Conservation (phyloP, 768 basidiomycete species). For the Boletus sp. region DNA sequence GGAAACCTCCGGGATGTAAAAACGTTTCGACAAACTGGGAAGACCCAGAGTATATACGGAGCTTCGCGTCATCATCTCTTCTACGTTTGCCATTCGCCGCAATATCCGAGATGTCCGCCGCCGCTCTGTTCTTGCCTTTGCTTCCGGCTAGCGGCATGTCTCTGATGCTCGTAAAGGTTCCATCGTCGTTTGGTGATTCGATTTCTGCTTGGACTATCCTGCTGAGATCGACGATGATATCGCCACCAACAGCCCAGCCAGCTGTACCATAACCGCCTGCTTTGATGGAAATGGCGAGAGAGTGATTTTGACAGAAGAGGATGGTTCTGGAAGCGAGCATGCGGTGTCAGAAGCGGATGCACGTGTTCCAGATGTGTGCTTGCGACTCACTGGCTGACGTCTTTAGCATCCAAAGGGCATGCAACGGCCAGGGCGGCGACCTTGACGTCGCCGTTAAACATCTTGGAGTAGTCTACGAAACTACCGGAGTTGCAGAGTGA, state of each 20-base stretch:
- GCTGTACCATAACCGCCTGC: constrained; percentile 91
- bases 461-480: constrained; percentile 34
- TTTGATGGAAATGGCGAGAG: constrained; percentile 75
- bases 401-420: constrained; percentile 73
- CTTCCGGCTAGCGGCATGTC: constrained; percentile 50
- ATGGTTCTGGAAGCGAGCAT: constrained; percentile 47
- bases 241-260: constrained; percentile 85
- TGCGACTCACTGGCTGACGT: constrained; percentile 75
- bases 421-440: constrained; percentile 60
- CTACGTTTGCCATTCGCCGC: constrained; percentile 47
- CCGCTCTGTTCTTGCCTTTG: constrained; percentile 52
- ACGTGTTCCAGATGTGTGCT: not conserved
- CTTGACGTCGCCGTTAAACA: constrained; percentile 80
- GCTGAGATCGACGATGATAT: constrained; percentile 80
- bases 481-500: constrained; percentile 14
- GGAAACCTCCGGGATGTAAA: constrained; percentile 33
- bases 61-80: constrained; percentile 51
- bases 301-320: constrained; percentile 69
- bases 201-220: constrained; percentile 67
- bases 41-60: constrained; percentile 54
- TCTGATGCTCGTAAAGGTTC: constrained; percentile 58
- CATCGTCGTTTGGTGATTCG: constrained; percentile 53
- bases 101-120: constrained; percentile 5
- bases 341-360: constrained; percentile 4
- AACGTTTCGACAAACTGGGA: constrained; percentile 53